Evolutionary conservation across 305 asterid species (phyloP), one percentile per base, ranked within the genome.

Genomic region (Rubia tinctorum): DNA sequence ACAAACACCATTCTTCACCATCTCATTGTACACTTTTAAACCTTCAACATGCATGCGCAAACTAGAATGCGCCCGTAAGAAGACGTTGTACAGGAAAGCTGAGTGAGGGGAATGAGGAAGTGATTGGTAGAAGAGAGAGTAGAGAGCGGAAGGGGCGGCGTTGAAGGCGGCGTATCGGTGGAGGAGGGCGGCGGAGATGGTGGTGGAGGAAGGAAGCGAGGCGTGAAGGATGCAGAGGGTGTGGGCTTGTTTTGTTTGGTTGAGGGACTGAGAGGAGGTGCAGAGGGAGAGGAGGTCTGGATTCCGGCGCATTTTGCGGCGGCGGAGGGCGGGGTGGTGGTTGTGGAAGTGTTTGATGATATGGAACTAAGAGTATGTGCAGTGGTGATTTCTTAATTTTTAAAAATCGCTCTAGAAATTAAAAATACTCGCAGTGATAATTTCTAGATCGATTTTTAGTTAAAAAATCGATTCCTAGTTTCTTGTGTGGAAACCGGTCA

Each of bases 81-180:
- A 77, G 15, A 89, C 88, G 76, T 91, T 93, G 81, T 90, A 87
- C 23, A 93, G 87, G 80, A 88, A 93, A 9, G 98, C 76, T n/a
- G 93, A 84, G 73, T 44, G 42, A 20, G 86, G 83, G 51, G 87
- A 83, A 73, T 72, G 86, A 0, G 85, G 78, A 68, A 75, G 78
- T 1, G 92, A 63, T 60, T 77, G 87, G 34, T 72, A 13, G 79
- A 91, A 89, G 69, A 93, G 80, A 44, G 82, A 70, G 53, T 47
- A 75, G 45, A 85, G 65, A 39, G 61, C 66, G 53, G 72, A 69
- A n/a, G 85, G 86, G 75, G 78, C 75, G 47, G 80, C 74, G 20
- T 40, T 71, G 80, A 86, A 85, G 60, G 74, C 23, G 74, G 96
- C 86, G 80, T 92, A 92, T 14, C 97, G 87, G 66, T 90, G 97